Evolutionary conservation across 345 rosid genomes (phyloP).

Genomic region (Bruguiera gymnorhiza): DNA sequence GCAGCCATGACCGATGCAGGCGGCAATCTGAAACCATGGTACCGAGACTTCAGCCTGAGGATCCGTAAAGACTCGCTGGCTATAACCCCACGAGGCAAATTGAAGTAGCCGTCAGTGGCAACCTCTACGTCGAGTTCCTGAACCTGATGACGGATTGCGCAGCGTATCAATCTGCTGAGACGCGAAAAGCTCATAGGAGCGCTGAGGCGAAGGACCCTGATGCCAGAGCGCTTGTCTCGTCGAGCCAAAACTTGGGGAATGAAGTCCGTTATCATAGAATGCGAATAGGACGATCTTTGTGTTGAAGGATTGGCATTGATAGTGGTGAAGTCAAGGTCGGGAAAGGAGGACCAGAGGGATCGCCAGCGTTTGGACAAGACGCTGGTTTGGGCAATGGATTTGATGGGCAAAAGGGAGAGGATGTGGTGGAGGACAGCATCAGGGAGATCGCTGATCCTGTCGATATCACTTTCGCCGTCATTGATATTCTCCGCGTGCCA

Average conservation of each 20-base stretch:
- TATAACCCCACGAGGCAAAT: slow-evolving; percentile 64
- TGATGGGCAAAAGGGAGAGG: slow-evolving; percentile 57
- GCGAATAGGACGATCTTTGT: slow-evolving; percentile 12
- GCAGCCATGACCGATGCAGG: slow-evolving; percentile 44
- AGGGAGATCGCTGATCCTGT: slow-evolving; percentile 65
- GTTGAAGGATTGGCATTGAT: slow-evolving; percentile 23
- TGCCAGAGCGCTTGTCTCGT: slow-evolving; percentile 45
- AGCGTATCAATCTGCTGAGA: slow-evolving; percentile 62
- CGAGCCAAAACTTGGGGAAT: slow-evolving; percentile 40
- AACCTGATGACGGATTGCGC: slow-evolving; percentile 63
- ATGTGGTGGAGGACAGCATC: slow-evolving; percentile 61
- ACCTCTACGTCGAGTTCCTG: slow-evolving; percentile 73
- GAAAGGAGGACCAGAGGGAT: slow-evolving; percentile 68
- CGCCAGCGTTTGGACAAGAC: slow-evolving; percentile 63
- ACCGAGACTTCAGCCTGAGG: slow-evolving; percentile 51
- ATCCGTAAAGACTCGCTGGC: slow-evolving; percentile 48
- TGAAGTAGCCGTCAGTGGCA: slow-evolving; percentile 66
- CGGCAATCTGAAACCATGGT: slow-evolving; percentile 74
- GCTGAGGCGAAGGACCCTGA: slow-evolving; percentile 60
- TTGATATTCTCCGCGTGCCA: slow-evolving; percentile 18
- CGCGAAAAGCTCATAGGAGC: slow-evolving; percentile 54
- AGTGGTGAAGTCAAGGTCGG: slow-evolving; percentile 84
- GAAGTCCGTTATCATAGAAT: slow-evolving; percentile 30
- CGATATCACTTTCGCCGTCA: slow-evolving; percentile 24
- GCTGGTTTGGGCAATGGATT: slow-evolving; percentile 54